Percentiles rank a stretch among this genome's conserved stretches.
These are phyloP conservation scores for Aaosphaeria pasadenensis DNA, from an alignment of 2,329 filamentous ascomycete species.

Conservation along the genomic window DNA sequence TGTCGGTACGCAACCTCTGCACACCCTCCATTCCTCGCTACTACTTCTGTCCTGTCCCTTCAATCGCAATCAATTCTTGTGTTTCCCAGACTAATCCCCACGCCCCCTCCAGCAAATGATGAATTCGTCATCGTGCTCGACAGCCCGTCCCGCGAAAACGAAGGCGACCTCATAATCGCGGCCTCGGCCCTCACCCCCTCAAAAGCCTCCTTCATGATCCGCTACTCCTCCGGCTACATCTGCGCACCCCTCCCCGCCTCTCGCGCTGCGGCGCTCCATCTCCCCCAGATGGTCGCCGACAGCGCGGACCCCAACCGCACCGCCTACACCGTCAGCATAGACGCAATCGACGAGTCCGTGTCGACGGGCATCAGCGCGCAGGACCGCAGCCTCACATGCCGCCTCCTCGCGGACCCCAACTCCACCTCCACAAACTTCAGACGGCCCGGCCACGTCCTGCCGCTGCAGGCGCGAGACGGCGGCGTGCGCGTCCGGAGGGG, in stretches of 20 bases:
- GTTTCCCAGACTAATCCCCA: constrained; percentile 1
- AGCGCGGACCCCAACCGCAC: constrained; percentile 79
- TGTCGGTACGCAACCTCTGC: constrained; percentile 33
- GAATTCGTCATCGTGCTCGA: constrained; percentile 97
- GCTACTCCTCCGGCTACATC: constrained; percentile 83
- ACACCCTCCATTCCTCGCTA: constrained; percentile 1
- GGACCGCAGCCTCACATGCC: constrained; percentile 80
- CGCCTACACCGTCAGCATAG: constrained; percentile 88
- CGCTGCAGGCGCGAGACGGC: constrained; percentile 73
- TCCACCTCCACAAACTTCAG: constrained; percentile 61
- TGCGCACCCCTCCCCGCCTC: constrained; percentile 77
- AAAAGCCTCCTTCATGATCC: constrained; percentile 96
- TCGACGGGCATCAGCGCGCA: constrained; percentile 89
- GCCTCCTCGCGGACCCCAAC: constrained; percentile 66
- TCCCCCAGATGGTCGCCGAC: constrained; percentile 86
- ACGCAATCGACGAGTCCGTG: constrained; percentile 62
- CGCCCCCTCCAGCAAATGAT: constrained; percentile 47
- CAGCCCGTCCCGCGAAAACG: constrained; percentile 88
- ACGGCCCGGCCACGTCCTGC: constrained; percentile 86
- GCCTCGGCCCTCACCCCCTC: constrained; percentile 78
- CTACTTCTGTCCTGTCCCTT: neutral
- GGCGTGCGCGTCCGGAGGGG: constrained; percentile 77
- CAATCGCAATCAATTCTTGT: neutral
- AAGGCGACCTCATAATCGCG: constrained; percentile 96
- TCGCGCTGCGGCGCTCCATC: constrained; percentile 66